Conservation (phyloP, 352 stramenopile species). For the Phytophthora podocarpi region DNA sequence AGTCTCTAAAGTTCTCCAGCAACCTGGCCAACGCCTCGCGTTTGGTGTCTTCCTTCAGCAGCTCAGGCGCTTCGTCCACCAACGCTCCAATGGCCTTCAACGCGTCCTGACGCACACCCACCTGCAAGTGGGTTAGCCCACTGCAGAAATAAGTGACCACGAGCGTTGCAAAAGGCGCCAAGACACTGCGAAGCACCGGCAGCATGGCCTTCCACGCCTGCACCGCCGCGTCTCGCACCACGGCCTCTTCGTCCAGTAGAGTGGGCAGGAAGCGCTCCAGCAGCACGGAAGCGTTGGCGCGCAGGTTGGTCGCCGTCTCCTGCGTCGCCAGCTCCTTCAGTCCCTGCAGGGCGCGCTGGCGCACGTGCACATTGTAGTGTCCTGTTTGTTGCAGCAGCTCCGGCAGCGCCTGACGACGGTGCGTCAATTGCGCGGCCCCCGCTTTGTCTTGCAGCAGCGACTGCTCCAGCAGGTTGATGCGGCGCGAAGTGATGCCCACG, state of each 20-base stretch:
- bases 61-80: slow-evolving; percentile 60
- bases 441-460: slow-evolving; percentile 76
- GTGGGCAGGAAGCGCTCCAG: slow-evolving; percentile 80
- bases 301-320: slow-evolving; percentile 54
- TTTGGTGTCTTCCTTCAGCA: slow-evolving; percentile 59
- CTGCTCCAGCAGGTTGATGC: slow-evolving; percentile 86
- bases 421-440: slow-evolving; percentile 59
- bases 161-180: slow-evolving; percentile 76
- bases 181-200: slow-evolving; percentile 48
- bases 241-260: slow-evolving; percentile 79
- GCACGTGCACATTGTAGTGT: slow-evolving; percentile 86
- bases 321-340: slow-evolving; percentile 64
- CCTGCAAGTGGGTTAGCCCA: slow-evolving; percentile 78
- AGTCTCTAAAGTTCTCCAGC: slow-evolving; percentile 82
- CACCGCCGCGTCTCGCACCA: slow-evolving; percentile 77
- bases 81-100: slow-evolving; percentile 70
- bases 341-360: slow-evolving; percentile 69
- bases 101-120: slow-evolving; percentile 76
- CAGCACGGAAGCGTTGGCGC: slow-evolving; percentile 72
- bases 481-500: slow-evolving; percentile 71
- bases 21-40: slow-evolving; percentile 62
- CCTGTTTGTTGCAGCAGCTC: slow-evolving; percentile 70
- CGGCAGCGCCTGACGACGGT: slow-evolving; percentile 66
- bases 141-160: slow-evolving; percentile 83
- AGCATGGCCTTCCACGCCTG: slow-evolving; percentile 70